Evolutionary conservation across 495 filamentous ascomycete species (phyloP), one percentile per base, ranked within the genome.

Genomic region (Xylaria castorea): DNA sequence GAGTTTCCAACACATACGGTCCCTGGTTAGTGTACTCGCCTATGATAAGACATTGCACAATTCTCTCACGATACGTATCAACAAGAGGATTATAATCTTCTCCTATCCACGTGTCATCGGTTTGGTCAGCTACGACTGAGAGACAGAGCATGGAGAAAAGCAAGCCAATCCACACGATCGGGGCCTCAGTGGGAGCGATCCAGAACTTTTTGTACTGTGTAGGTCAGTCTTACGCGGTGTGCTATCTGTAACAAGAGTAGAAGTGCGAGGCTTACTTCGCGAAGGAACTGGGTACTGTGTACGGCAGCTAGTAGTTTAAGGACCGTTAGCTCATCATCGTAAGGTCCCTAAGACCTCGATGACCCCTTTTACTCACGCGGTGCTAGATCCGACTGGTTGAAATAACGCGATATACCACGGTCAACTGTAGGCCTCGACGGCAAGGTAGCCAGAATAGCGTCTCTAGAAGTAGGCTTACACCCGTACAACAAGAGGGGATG

Each of bases 1-100:
- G 55, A 5, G 83, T 76, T 69, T 87, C 83, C 3, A 86, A 58
- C 18, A 82, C 81, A 74, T 82, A 79, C 1, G 76, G 75, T 0
- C 80, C 81, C 0, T 76, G 79, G 7, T 81, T 84, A n/a, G 82
- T 81, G 76, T 85, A 85, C 66, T 82, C 80, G 8, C 75, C 81
- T 3, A 85, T 70, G 7, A 75, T 62, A 16, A 84, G 80, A 25
- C 79, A 81, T 30, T 84, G 82, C 1, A 78, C 81, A 16, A 71
- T 74, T 25, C 62, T 68, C 18, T 72, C 55, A 30, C 78, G 75
- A 58, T 76, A 81, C 22, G 66, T 50, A 38, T 61, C 22, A 38
- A 67, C 64, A 2, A 53, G 1, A 25, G 57, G 46, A 16, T 65
- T n/a, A 8, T 51, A 25, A 6, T 22, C 32, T 34, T 63, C 55